Evolutionary conservation across 2,329 filamentous ascomycete species (phyloP).

Genomic region (Botrytis sinoallii): DNA sequence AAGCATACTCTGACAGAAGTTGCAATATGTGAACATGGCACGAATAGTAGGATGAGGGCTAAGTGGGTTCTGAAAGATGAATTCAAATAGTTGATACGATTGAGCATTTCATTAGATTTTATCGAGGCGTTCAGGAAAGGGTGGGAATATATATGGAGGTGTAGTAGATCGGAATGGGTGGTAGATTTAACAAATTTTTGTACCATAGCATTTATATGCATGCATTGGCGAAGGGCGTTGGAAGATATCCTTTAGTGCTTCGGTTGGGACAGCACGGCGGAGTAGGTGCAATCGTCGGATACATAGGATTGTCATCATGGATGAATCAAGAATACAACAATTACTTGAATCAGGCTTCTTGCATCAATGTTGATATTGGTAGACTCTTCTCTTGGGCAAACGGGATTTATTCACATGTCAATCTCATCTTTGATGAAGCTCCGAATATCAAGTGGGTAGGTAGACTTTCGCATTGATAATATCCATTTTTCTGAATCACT

Average conservation of each 20-base stretch:
- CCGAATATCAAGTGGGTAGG: neutral
- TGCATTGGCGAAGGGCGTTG: neutral
- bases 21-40: slow-evolving; percentile 59
- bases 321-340: neutral
- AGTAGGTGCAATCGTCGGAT: neutral
- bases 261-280: neutral
- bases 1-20: slow-evolving; percentile 75
- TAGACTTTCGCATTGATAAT: neutral
- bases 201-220: neutral
- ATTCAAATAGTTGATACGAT: slow-evolving; percentile 30
- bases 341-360: neutral
- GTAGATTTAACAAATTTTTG: neutral
- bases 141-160: neutral
- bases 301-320: neutral
- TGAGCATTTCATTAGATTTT: neutral
- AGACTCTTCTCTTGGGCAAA: neutral
- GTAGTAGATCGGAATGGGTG: neutral
- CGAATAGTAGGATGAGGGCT: slow-evolving; percentile 34
- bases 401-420: neutral
- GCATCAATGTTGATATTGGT: neutral
- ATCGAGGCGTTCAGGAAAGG: neutral
- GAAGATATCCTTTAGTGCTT: neutral
- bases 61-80: slow-evolving; percentile 38
- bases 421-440: neutral
- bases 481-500: neutral